These are phyloP conservation scores for Pythium plurisporium DNA, from an alignment of 352 stramenopile species.

Conservation along the genomic window DNA sequence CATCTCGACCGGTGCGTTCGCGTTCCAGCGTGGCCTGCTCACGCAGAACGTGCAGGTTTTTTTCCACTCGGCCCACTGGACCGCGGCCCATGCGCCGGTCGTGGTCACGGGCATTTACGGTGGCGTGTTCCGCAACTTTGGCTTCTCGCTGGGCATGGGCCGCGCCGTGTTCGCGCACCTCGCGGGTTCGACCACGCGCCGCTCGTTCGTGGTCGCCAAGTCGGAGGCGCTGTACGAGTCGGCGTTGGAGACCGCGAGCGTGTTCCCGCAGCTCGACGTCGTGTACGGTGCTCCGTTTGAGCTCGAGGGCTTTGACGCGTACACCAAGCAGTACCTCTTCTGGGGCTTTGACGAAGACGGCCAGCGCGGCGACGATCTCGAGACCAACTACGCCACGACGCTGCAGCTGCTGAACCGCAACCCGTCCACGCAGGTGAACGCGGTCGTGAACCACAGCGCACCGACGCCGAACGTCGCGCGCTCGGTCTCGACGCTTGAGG, in stretches of 20 bases:
- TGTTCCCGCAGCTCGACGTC: constrained; percentile 56
- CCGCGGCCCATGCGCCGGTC: neutral
- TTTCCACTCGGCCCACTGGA: constrained; percentile 54
- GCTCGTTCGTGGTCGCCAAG: constrained; percentile 81
- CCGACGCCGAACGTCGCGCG: constrained; percentile 15
- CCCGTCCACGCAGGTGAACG: constrained; percentile 55
- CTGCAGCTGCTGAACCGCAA: constrained; percentile 59
- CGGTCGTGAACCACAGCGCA: constrained; percentile 54
- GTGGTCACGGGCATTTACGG: constrained; percentile 70
- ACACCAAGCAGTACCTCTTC: constrained; percentile 89
- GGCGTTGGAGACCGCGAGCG: constrained; percentile 34
- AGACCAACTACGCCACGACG: constrained; percentile 33
- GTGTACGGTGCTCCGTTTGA: constrained; percentile 46
- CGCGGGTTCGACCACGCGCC: constrained; percentile 31
- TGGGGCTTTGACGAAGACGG: constrained; percentile 74
- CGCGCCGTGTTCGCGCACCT: constrained; percentile 64
- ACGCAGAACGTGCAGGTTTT: constrained; percentile 73
- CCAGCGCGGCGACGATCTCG: constrained; percentile 32
- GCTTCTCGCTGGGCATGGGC: constrained; percentile 67
- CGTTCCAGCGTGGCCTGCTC: constrained; percentile 61
- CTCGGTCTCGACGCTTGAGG: constrained; percentile 49
- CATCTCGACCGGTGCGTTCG: constrained; percentile 51
- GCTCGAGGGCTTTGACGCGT: constrained; percentile 35
- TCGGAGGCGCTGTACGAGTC: constrained; percentile 59
- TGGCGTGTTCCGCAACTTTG: constrained; percentile 53